Evolutionary conservation across 768 basidiomycete genomes (phyloP), one percentile per base, ranked within the genome.

Genomic region (Podaxis sp.): DNA sequence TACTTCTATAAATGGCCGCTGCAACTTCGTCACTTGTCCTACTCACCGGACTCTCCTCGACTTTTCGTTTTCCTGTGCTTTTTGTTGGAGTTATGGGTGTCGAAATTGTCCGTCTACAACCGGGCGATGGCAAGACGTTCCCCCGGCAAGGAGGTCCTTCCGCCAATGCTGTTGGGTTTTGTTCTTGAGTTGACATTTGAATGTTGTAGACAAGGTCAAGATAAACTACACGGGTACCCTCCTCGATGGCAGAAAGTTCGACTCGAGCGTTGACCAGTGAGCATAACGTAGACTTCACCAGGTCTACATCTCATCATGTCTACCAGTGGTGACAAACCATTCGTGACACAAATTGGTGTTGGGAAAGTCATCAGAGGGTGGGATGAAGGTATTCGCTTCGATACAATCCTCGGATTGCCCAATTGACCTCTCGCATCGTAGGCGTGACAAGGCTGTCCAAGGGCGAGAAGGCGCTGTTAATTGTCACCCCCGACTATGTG

Each of bases 171-270:
- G 5, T 42, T 23, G 13, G 18, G 13, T n/a, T 16, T 3, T 16
- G 40, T 54, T 38, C 35, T 16, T 28, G 11, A 5, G 14, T 69
- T 50, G 44, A 62, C 28, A 67, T 65, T 50, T 64, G 56, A 70
- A 71, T 67, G 58, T 65, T 53, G 23, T 66, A 90, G 89, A 91
- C 77, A 80, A 21, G 28, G 90, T 93, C 37, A 74, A 62, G 5
- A 92, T 95, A 59, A 90, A 94, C 73, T 95, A 94, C 67, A 80
- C 87, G 47, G 93, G 91, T 23, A 91, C 81, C 21, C 81, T 93
- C 14, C 14, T 64, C 2, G 76, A 89, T 67, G 90, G 89, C 47
- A 75, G 62, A 27, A 75, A 74, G 66, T 92, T 92, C 73, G 91
- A 94, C 75, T 91, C 90, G 16, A 90, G 87, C 66, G 73, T 82